Conservation (phyloP, 208 protist genomes). For the Trypanosoma vivax region DNA sequence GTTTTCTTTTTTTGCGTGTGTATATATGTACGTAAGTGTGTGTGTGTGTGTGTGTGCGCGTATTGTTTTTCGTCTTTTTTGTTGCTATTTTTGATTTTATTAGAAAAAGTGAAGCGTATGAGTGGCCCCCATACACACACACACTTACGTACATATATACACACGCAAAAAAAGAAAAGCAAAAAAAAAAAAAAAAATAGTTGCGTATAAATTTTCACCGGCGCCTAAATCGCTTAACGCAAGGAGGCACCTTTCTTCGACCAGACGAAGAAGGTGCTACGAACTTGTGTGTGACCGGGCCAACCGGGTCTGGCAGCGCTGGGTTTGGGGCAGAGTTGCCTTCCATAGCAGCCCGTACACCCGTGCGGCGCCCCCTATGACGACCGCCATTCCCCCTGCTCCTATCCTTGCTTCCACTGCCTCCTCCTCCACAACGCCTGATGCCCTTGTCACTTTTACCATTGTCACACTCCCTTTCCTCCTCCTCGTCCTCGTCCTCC, state of each 20-base stretch:
- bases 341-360: too few relatives aligned
- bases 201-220: too few relatives aligned
- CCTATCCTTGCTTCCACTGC: neutral
- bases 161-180: neutral
- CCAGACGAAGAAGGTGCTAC: too few relatives aligned
- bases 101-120: too few relatives aligned
- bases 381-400: neutral
- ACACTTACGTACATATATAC: neutral
- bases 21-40: neutral
- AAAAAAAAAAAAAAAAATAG: neutral
- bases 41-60: neutral
- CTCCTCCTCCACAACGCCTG: neutral
- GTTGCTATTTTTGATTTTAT: neutral
- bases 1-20: neutral
- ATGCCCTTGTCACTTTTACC: too few relatives aligned
- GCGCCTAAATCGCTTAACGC: too few relatives aligned
- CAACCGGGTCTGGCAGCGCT: too few relatives aligned
- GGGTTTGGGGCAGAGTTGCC: too few relatives aligned
- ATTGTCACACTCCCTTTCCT: conserved; percentile 2
- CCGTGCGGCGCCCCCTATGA: too few relatives aligned
- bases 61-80: neutral
- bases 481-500: conserved; percentile 39
- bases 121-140: neutral
- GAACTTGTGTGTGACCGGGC: too few relatives aligned
- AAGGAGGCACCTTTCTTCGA: too few relatives aligned